Conservation (phyloP, 2,329 filamentous ascomycete species). For the Epichloe sp. region DNA sequence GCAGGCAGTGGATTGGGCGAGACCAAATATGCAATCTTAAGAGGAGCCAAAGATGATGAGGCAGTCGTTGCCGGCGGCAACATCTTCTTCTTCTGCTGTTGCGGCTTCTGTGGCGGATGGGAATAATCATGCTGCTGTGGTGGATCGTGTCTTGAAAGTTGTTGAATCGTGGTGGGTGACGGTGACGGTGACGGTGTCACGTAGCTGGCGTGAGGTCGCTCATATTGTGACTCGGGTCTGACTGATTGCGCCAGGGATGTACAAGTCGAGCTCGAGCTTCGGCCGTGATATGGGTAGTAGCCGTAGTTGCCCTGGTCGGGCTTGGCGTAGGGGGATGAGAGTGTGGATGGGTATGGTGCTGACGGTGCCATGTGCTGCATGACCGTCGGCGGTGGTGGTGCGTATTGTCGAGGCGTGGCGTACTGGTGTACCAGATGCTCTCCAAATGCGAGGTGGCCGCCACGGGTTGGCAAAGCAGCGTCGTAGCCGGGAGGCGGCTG, state of each 20-base stretch:
- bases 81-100: background rate
- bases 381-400: conserved; percentile 16
- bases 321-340: conserved; percentile 28
- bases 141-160: conserved; percentile 18
- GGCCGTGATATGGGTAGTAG: conserved; percentile 16
- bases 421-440: conserved; percentile 22
- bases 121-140: background rate
- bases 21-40: conserved; percentile 23
- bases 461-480: conserved; percentile 11
- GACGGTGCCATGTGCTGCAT: conserved; percentile 14
- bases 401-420: conserved; percentile 23
- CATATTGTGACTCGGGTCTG: conserved; percentile 21
- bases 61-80: conserved; percentile 6
- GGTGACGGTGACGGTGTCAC: conserved; percentile 27
- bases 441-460: conserved; percentile 22
- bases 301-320: conserved; percentile 26
- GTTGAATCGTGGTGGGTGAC: conserved; percentile 17
- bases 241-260: conserved; percentile 17
- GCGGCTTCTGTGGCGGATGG: background rate
- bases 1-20: conserved; percentile 18
- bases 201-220: conserved; percentile 24
- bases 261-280: conserved; percentile 17
- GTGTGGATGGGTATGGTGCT: conserved; percentile 24
- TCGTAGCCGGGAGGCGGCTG: conserved; percentile 22
- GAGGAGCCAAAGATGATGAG: conserved; percentile 19